Base-by-base conservation (phyloP, 1,139 yeast species). In the Chernovozyma aurita region DNA sequence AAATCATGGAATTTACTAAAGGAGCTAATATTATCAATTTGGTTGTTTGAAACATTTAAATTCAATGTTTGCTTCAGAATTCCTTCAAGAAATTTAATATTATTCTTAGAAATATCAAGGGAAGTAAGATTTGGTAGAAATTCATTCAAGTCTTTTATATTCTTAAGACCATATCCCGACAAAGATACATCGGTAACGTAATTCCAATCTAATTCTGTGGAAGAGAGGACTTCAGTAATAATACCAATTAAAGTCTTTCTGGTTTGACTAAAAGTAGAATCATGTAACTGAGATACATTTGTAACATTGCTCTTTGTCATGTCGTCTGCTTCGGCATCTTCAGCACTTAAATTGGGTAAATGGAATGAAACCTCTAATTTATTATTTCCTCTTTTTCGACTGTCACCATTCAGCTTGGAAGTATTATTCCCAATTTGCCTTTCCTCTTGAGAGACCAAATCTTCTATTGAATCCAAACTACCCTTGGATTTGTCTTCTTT, bases 241-340 rank as follows among this genome's bases (percentile, higher is more conserved):
- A 71, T 60, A 2, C 76, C 59, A 4, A 75, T 76, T 31, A 77
- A 49, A 13, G 53, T 55, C 39, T 57, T 63, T 41, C 69, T 69
- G 0, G 76, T 64, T 43, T 70, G 71, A 1, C 80, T 64, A 47
- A 76, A 77, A 1, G 80, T 68, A 3, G 73, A 42, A 29, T 75
- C 70, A n/a, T 61, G 65, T 7, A 70, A 39, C 33, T 69, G 73
- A 1, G 76, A 69, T 2, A 64, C 47, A 31, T 59, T 59, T 0
- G 78, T 72, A 0, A 70, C 61, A 42, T 70, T 69, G 31, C 41
- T 54, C 31, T 43, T 49, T n/a, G 25, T 22, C 36, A 21, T 32
- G 18, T 28, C 42, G 18, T 38, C 28, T 12, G 41, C 34, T 15
- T 32, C 37, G 4, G 37, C 40, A 11, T 31, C 38, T 18, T 35